phyloP scores from a whole-genome alignment of 371 early-diverging fungal genomes.

The Mortierella polycephala region DNA sequence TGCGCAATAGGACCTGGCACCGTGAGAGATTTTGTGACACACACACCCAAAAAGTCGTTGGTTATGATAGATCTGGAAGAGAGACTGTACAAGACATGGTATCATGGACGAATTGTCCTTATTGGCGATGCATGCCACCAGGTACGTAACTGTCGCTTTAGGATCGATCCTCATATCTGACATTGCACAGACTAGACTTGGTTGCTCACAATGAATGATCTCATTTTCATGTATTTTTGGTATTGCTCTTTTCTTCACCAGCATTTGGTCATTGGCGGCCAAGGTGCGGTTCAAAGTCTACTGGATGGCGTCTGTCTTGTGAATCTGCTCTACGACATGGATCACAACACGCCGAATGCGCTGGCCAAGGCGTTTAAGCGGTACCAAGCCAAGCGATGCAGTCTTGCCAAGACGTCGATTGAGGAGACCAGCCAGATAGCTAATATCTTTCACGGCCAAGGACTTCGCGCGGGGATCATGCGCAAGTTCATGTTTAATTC shows the following conservation, averaged over 20 bases:
- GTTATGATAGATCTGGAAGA: slow-evolving; percentile 23
- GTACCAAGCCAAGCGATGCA: slow-evolving; percentile 36
- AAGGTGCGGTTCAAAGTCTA: slow-evolving; percentile 28
- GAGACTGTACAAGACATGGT: slow-evolving; percentile 47
- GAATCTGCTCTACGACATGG: slow-evolving; percentile 48
- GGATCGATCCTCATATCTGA: no score
- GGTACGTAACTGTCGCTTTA: background rate
- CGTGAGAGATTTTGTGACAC: slow-evolving; percentile 31
- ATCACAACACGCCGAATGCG: slow-evolving; percentile 37
- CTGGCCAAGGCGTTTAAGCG: slow-evolving; percentile 40
- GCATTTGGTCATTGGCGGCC: slow-evolving; percentile 28
- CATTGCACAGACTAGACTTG: background rate
- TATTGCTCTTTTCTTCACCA: background rate
- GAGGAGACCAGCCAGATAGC: slow-evolving; percentile 25
- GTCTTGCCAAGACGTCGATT: slow-evolving; percentile 19
- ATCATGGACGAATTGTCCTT: slow-evolving; percentile 45
- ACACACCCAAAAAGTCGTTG: slow-evolving; percentile 10
- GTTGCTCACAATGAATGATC: no score
- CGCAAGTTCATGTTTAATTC: slow-evolving; percentile 37
- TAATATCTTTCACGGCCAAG: slow-evolving; percentile 38
- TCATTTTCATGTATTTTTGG: background rate
- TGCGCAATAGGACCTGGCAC: slow-evolving; percentile 32
- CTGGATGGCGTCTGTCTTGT: slow-evolving; percentile 44
- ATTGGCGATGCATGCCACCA: slow-evolving; percentile 48
- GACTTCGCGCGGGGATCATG: slow-evolving; percentile 32